Evolutionary conservation across 2,329 filamentous ascomycete species (phyloP), one percentile per base, ranked within the genome.

Genomic region (Aspergillus floridensis): DNA sequence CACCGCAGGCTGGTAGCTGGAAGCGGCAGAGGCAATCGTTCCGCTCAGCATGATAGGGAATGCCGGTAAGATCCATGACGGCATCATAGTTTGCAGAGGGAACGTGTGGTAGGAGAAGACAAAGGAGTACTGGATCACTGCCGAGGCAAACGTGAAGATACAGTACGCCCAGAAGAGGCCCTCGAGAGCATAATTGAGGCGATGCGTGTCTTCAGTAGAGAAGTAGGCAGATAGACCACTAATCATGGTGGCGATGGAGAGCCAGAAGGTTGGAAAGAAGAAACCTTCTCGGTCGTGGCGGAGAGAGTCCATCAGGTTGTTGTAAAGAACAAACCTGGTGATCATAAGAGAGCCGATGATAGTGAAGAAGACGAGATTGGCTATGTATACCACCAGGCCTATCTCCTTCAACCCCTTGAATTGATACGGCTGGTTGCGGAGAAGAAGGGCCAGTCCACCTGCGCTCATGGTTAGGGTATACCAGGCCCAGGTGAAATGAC

Each of bases 401-500:
- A 92, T 88, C 4, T 84, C 82, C 4, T 75, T 72, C 1, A 91
- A 76, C 0, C 88, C 88, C 0, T 76, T 70, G 71, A 93, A 93
- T 57, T 80, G 77, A 66, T 86, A 84, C 8, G 89, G 89, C 21
- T 80, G 79, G 53, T 86, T 85, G 2, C 82, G 81, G 48, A 80
- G 79, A 48, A 92, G 80, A 16, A 92, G 80, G 0, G 88, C 84
- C 1, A 92, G 74, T 0, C 88, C 88, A 41, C 89, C 89, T 0
- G 88, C 90, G 52, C 86, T 89, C 89, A 92, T 92, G 2, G 88
- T 87, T 32, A 86, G 78, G 1, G 88, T 89, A 73, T 88, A 93
- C 88, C 88, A 91, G 19, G 86, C 86, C 87, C 86, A 88, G 0
- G 85, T 88, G 69, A 88, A 87, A 74, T 88, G 85, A 49, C 65